These are phyloP conservation scores for Lasiosphaeria ovina DNA, from an alignment of 495 filamentous ascomycete genomes.

Conservation along the genomic window DNA sequence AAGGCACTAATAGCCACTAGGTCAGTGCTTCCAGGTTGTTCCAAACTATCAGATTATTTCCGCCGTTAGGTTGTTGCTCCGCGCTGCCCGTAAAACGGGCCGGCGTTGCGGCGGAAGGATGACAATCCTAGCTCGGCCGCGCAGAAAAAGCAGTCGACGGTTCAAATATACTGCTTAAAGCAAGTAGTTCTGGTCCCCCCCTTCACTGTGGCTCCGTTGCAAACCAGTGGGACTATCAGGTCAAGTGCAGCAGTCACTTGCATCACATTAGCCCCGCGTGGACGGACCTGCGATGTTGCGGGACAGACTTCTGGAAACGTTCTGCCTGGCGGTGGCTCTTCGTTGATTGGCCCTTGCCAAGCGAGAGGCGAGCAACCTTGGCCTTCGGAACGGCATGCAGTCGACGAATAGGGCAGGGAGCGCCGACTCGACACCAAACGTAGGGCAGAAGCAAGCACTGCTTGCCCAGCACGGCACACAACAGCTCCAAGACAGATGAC, in stretches of 20 bases:
- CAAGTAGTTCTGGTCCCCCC: not conserved
- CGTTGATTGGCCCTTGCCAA: not conserved
- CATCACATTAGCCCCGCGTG: conserved; percentile 1
- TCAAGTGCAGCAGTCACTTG: not conserved
- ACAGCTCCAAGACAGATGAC: too few relatives aligned
- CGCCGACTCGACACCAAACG: too few relatives aligned
- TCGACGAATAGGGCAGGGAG: too few relatives aligned
- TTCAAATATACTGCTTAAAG: not conserved
- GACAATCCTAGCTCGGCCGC: not conserved
- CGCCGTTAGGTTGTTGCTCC: not conserved
- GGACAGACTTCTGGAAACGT: not conserved
- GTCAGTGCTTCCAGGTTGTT: too few relatives aligned
- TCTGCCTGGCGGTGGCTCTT: not conserved
- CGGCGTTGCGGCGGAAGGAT: not conserved
- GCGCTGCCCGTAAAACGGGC: not conserved
- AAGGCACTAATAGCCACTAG: too few relatives aligned
- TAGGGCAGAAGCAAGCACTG: too few relatives aligned
- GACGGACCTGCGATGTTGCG: not conserved
- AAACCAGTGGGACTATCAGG: not conserved
- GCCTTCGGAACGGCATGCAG: not conserved
- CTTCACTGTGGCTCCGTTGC: not conserved
- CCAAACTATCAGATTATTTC: not conserved
- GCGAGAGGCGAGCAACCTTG: not conserved
- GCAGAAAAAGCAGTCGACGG: not conserved
- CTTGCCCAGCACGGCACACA: too few relatives aligned